These are phyloP conservation scores for Globisporangium cystogenes DNA, from an alignment of 352 stramenopile species.

Conservation along the genomic window DNA sequence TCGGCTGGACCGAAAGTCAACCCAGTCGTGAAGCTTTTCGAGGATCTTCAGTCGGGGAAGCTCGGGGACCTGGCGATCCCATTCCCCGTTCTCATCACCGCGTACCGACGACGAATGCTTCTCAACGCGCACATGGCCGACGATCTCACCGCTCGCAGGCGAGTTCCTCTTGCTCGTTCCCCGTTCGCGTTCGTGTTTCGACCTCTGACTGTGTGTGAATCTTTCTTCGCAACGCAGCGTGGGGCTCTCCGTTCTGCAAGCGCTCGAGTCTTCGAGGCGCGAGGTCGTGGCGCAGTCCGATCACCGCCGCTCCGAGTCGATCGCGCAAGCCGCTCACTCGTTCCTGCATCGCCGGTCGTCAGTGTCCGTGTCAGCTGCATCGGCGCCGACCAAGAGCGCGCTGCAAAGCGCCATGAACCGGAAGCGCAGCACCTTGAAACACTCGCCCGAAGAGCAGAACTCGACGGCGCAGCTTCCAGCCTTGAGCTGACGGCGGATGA, in stretches of 20 bases:
- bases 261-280: slow-evolving; percentile 51
- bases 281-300: slow-evolving; percentile 10
- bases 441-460: background rate
- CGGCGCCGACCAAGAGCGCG: background rate
- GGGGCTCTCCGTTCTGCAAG: slow-evolving; percentile 30
- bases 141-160: slow-evolving; percentile 32
- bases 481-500: background rate
- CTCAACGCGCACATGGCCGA: slow-evolving; percentile 82
- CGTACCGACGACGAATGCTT: slow-evolving; percentile 71
- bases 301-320: slow-evolving; percentile 3
- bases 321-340: slow-evolving; percentile 1
- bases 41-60: slow-evolving; percentile 71
- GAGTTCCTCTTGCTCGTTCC: background rate
- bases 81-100: slow-evolving; percentile 76
- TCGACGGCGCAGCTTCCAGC: slow-evolving; percentile 5
- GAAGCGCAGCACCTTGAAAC: background rate
- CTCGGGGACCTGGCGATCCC: slow-evolving; percentile 67
- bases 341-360: slow-evolving; percentile 8
- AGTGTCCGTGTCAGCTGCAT: background rate
- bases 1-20: slow-evolving; percentile 19
- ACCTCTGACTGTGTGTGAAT: background rate
- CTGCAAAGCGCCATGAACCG: background rate
- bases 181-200: background rate
- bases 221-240: slow-evolving; percentile 1
- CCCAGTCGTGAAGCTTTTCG: slow-evolving; percentile 70